These are phyloP conservation scores for Dicorynia guianensis DNA, from an alignment of 306 rosid species.

Conservation along the genomic window DNA sequence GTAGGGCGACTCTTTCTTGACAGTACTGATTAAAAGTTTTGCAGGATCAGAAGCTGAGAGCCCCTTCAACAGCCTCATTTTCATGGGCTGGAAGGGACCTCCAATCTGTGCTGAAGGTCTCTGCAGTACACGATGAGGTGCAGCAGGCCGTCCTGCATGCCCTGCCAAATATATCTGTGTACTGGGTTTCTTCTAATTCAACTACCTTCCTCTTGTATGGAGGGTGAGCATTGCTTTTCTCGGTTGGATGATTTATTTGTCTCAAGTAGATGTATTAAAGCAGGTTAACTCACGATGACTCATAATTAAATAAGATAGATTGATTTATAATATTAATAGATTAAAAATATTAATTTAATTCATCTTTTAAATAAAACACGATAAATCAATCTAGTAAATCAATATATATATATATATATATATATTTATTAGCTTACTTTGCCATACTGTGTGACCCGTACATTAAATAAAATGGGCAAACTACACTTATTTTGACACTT, in stretches of 20 bases:
- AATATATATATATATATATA: no score
- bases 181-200: constrained; percentile 68
- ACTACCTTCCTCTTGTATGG: constrained; percentile 75
- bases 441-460: no score
- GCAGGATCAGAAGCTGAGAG: constrained; percentile 63
- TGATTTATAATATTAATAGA: no score
- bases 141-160: constrained; percentile 79
- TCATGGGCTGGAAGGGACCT: constrained; percentile 69
- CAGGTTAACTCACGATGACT: no score
- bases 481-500: no score
- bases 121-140: constrained; percentile 77
- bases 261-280: no score
- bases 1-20: background rate
- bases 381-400: no score
- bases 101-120: constrained; percentile 77
- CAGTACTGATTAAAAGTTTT: constrained; percentile 42
- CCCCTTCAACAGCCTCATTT: constrained; percentile 79
- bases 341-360: no score
- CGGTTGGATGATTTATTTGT: constrained; percentile 48
- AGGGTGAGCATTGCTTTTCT: constrained; percentile 87
- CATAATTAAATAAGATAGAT: background rate
- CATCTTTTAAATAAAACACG: no score
- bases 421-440: no score
- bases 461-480: no score
- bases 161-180: constrained; percentile 76